Base-by-base conservation (phyloP, 2,329 filamentous ascomycete species). In the Xylariales sp. region DNA sequence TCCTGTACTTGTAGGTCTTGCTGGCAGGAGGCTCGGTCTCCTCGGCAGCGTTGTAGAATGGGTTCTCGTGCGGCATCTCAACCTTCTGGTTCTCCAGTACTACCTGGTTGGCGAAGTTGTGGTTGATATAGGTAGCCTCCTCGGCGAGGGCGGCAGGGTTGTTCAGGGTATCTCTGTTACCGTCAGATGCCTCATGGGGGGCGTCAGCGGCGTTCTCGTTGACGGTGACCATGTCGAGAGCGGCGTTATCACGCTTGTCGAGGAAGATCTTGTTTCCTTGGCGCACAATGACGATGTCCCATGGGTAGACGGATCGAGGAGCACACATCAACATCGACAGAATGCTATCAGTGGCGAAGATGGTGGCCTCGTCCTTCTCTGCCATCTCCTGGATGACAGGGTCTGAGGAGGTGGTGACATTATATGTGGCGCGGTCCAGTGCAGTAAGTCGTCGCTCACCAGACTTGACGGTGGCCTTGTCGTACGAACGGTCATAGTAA, bases 291-390 rank as follows among this genome's bases (percentile, higher is more conserved):
- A 98, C 85, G 55, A 98, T 83, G 66, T 98, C 93, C 93, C 93
- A 98, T 29, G 90, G 90, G 74, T 97, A 97, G 47, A 98, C 88
- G 41, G 88, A 95, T 56, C 94, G 88, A 42, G 93, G 87, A 36
- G 93, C 83, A 69, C 93, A 98, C 93, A 98, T 98, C 55, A 98
- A 83, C 89, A 96, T 97, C 50, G 91, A 97, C 43, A 98, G 80
- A 55, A 98, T 90, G 68, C 85, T 95, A 65, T 96, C 90, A 30
- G 93, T 96, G 47, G 93, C 89, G 60, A 97, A 98, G 57, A 98
- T 91, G 52, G 88, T 93, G 32, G 90, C 93, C 69, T 96, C 90
- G 58, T 95, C 82, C 73, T 90, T 94, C 55, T 97, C 91, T 46
- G 93, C 87, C 40, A 97, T 80, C 61, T 97, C 91, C 70, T 97